These are phyloP conservation scores for Piromyces sp. DNA, from an alignment of 192 early-diverging fungal species.

Conservation along the genomic window DNA sequence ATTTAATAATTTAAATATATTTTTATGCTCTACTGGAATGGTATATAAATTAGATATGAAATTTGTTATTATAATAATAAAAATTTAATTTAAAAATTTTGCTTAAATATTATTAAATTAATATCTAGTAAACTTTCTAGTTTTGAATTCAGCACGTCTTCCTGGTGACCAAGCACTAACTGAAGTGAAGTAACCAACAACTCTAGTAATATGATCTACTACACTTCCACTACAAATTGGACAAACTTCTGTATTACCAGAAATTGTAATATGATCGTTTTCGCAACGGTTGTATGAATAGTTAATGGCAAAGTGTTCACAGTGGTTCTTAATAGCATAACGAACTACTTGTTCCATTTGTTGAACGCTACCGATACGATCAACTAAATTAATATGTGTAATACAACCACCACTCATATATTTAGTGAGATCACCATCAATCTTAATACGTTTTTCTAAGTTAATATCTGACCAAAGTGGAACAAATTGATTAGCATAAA, in stretches of 20 bases:
- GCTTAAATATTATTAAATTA: neutral
- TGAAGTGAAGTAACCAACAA: neutral
- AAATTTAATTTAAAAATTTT: no score
- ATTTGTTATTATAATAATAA: no score
- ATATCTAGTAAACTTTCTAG: neutral
- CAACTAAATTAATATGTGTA: neutral
- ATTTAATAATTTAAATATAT: no score
- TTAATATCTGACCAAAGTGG: neutral
- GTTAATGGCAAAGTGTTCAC: neutral
- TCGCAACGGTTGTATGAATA: neutral
- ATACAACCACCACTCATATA: neutral
- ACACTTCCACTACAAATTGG: neutral
- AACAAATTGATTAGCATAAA: neutral
- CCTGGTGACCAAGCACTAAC: neutral
- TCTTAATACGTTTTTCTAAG: neutral
- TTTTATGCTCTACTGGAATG: no score
- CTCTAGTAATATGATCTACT: neutral
- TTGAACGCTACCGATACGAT: neutral
- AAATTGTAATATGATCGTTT: neutral
- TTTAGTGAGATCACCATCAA: neutral
- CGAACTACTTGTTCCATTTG: neutral
- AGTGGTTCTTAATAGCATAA: neutral
- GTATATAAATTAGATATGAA: no score
- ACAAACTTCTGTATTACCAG: neutral
- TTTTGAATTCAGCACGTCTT: neutral